Base-by-base conservation (phyloP, 1,284 basidiomycete species). In the Naganishia cerealis region DNA sequence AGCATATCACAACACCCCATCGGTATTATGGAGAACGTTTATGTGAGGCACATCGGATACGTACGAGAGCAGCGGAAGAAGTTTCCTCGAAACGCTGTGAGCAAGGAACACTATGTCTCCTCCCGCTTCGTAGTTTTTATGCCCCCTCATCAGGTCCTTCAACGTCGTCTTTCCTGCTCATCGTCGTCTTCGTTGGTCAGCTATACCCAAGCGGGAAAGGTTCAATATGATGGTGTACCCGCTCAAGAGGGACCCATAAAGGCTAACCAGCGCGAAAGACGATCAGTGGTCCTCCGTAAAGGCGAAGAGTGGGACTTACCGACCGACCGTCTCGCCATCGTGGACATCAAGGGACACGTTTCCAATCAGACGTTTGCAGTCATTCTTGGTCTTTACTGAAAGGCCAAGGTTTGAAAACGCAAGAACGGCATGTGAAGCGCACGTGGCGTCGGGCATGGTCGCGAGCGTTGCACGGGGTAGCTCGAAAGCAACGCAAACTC, bases 121-220 rank as follows among this genome's bases (percentile, higher is more conserved):
- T 33, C 70, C 73, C 1, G 69, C 70, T 12, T 71, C 68, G 7
- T 67, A 61, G 4, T 59, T 8, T 33, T 75, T 75, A 6, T 81
- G 73, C n/a, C 72, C 67, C 10, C 76, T 75, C 46, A 82, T 72
- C 3, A 80, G 63, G 66, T 82, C 80, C 63, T 82, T 75, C 1
- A 82, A 71, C 0, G 80, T 81, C 0, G 75, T 75, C 66, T 82
- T 82, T 26, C 81, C 81, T 10, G 77, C 54, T 8, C 62, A 67
- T 16, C 15, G 26, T 13, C 24, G 21, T 13, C 29, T 56, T n/a
- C 16, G 15, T 61, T 18, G 12, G 38, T 55, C 29, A 55, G 54
- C 29, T 8, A 16, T 8, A 39, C n/a, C 21, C 21, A 46, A 40
- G 33, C 16, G 56, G 38, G n/a, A n/a, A 21, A 21, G 42, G 7